Base-by-base conservation (phyloP, 2,329 filamentous ascomycete species). In the Emergomyces pasteurianus region DNA sequence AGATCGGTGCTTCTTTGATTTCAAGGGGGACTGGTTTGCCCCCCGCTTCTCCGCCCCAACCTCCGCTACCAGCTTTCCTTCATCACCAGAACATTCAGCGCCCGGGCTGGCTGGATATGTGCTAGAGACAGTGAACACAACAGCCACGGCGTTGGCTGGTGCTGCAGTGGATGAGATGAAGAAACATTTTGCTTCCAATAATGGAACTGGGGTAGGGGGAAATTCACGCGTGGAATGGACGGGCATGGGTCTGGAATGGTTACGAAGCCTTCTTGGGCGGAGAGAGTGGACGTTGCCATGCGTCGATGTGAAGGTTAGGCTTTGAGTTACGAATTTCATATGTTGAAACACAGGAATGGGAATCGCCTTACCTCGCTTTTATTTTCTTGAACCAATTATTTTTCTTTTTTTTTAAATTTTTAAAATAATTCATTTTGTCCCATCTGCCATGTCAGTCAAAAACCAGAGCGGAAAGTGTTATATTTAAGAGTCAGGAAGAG, bases 211-310 rank as follows among this genome's bases (percentile, higher is more conserved):
- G 64, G 53, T 63, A 5, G 64, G 65, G 64, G 56, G 63, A 4
- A 42, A 76, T 56, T 78, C 77, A 61, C 80, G 77, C 61, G 78
- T 81, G 7, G 86, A 87, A 73, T 88, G 88, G 84, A 88, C 88
- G 0, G 86, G 89, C 0, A 79, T 92, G 56, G 90, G 89, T 0
- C 79, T 92, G 61, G 91, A 95, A 74, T 96, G 92, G 91, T 75
- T 96, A 62, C 83, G 91, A 67, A 91, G 85, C 69, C 74, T 95
- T 58, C 74, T 96, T 58, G 92, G 91, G 3, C 84, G 85, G 74
- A 85, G 88, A 68, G 92, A 96, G 73, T 95, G 92, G 89, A 84
- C 88, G 67, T 83, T 99, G 65, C 90, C 92, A 61, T 96, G 92
- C 73, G 82, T 99, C 74, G 91, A 96, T 74, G 83, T 97, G 36